A percentile compares a stretch with the other conserved stretches of the same genome.
Evolutionary conservation across 2,329 filamentous ascomycete species (phyloP).

Genomic region (Magnaporthales sp.): DNA sequence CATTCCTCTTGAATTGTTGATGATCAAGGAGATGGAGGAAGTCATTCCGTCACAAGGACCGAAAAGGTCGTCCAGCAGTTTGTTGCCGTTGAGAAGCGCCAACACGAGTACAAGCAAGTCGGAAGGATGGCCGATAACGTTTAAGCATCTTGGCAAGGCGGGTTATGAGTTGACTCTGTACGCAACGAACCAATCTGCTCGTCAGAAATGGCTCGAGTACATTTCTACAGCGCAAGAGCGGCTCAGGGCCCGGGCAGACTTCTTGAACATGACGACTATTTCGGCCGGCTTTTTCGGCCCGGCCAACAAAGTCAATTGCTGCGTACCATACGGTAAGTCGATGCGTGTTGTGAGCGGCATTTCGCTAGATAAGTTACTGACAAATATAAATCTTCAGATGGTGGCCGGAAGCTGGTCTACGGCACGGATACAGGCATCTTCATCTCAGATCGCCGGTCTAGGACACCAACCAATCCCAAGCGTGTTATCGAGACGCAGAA

Average conservation of each 20-base stretch:
- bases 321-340: constrained; percentile 74
- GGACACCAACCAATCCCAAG: constrained; percentile 58
- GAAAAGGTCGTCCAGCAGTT: constrained; percentile 81
- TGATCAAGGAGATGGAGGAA: constrained; percentile 96
- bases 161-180: constrained; percentile 90
- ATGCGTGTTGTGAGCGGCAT: not conserved
- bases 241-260: constrained; percentile 78
- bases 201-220: constrained; percentile 95
- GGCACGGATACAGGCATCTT: constrained; percentile 94
- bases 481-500: constrained; percentile 77
- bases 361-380: constrained; percentile 11
- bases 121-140: constrained; percentile 90
- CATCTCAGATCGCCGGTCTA: constrained; percentile 81
- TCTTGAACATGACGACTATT: constrained; percentile 67
- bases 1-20: constrained; percentile 85
- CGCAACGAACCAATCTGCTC: constrained; percentile 73
- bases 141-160: constrained; percentile 89
- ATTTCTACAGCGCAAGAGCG: constrained; percentile 87
- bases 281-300: constrained; percentile 52
- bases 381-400: constrained; percentile 48
- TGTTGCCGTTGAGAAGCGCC: constrained; percentile 51
- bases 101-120: constrained; percentile 46
- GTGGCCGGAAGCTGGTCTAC: constrained; percentile 87
- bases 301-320: constrained; percentile 83
- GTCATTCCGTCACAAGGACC: constrained; percentile 76